Percentiles rank a stretch among this genome's conserved stretches.
phyloP scores from a whole-genome alignment of 768 basidiomycete species.

The Trametes cubensis region DNA sequence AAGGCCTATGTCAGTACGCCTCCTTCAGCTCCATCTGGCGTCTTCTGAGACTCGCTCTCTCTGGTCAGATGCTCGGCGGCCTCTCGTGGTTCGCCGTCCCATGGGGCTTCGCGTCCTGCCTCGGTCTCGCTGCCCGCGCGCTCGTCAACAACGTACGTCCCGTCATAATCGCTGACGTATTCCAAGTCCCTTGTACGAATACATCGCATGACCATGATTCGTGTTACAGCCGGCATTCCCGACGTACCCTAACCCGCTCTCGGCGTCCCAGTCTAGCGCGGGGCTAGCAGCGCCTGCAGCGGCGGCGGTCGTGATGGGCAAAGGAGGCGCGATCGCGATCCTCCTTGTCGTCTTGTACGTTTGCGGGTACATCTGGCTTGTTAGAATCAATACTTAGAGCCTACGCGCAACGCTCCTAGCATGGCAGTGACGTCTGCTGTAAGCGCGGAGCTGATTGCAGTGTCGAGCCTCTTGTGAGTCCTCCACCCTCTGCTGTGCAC shows the following conservation, averaged over 20 bases:
- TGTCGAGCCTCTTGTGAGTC: slow-evolving; percentile 41
- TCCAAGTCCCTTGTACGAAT: not conserved
- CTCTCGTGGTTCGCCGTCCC: slow-evolving; percentile 55
- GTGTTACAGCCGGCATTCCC: slow-evolving; percentile 51
- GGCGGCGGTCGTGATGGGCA: slow-evolving; percentile 39
- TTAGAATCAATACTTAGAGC: too few species aligned
- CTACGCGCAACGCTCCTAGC: slow-evolving; percentile 30
- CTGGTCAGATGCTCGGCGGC: slow-evolving; percentile 53
- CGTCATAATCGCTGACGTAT: slow-evolving; percentile 10
- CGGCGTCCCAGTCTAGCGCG: slow-evolving; percentile 42
- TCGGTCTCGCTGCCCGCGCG: slow-evolving; percentile 42
- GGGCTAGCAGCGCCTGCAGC: slow-evolving; percentile 42
- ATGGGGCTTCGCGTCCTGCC: slow-evolving; percentile 46
- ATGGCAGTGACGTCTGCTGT: slow-evolving; percentile 43
- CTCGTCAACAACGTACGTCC: slow-evolving; percentile 32
- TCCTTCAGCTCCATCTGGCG: too few species aligned
- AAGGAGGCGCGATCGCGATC: slow-evolving; percentile 40
- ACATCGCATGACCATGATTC: not conserved
- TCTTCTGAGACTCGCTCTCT: not conserved
- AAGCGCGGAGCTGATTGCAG: slow-evolving; percentile 41
- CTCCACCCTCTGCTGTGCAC: not conserved
- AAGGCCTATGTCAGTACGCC: slow-evolving; percentile 47
- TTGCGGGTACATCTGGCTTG: too few species aligned
- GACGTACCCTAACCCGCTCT: slow-evolving; percentile 43
- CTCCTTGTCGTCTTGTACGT: slow-evolving; percentile 38